These are phyloP conservation scores for Chytriomyces sp. DNA, from an alignment of 192 early-diverging fungal genomes.

Conservation along the genomic window DNA sequence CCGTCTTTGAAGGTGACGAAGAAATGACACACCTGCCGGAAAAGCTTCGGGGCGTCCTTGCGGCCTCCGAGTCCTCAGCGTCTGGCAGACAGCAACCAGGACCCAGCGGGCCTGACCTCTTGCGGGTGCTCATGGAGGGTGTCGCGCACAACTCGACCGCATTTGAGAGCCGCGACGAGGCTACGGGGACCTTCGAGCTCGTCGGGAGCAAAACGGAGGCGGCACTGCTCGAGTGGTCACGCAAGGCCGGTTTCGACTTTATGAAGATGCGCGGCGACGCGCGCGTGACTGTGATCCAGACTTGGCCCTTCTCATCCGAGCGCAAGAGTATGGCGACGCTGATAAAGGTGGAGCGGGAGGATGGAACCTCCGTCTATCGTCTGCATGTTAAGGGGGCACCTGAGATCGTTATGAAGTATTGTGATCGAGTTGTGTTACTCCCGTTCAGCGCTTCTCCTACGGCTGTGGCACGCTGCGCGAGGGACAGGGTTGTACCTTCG, in stretches of 20 bases:
- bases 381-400: conserved; percentile 91
- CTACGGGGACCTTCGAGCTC: conserved; percentile 41
- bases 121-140: conserved; percentile 30
- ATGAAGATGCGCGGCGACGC: conserved; percentile 55
- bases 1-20: conserved; percentile 57
- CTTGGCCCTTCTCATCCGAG: conserved; percentile 90
- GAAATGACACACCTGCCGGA: conserved; percentile 6
- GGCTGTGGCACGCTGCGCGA: conserved; percentile 53
- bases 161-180: conserved; percentile 9
- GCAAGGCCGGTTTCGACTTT: conserved; percentile 65
- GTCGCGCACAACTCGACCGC: conserved; percentile 44
- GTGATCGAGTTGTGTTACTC: conserved; percentile 27
- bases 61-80: background rate
- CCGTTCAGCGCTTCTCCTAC: conserved; percentile 42
- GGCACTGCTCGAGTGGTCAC: conserved; percentile 81
- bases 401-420: conserved; percentile 30
- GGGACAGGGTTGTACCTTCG: background rate
- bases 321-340: conserved; percentile 92
- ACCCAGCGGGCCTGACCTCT: background rate
- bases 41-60: background rate
- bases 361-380: conserved; percentile 44
- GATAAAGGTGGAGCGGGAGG: conserved; percentile 53
- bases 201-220: conserved; percentile 94
- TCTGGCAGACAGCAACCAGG: background rate
- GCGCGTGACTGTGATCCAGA: conserved; percentile 54